These are phyloP conservation scores for Phaeoacremonium minimum DNA, from an alignment of 2,329 filamentous ascomycete genomes.

Conservation along the genomic window DNA sequence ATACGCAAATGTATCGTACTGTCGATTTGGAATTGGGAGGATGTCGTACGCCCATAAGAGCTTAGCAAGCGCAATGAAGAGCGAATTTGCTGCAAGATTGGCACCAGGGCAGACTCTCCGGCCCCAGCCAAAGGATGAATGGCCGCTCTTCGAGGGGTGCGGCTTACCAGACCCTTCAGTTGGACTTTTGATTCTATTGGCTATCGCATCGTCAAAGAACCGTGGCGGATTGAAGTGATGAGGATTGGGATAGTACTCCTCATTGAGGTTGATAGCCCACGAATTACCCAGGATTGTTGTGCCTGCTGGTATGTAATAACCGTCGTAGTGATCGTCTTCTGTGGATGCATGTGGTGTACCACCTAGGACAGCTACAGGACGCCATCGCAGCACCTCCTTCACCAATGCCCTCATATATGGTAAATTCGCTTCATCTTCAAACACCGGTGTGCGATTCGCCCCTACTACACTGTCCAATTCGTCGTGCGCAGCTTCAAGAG, in stretches of 20 bases:
- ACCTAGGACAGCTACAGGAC: slow-evolving; percentile 36
- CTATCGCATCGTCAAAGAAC: slow-evolving; percentile 11
- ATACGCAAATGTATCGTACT: slow-evolving; percentile 14
- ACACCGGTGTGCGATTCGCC: slow-evolving; percentile 19
- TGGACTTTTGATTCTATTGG: slow-evolving; percentile 4
- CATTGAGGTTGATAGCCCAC: slow-evolving; percentile 21
- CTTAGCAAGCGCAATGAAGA: slow-evolving; percentile 25
- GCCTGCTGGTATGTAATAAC: slow-evolving; percentile 42
- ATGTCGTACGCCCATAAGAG: slow-evolving; percentile 41
- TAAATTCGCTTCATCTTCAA: slow-evolving; percentile 20
- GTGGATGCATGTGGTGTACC: slow-evolving; percentile 40
- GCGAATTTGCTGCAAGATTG: slow-evolving; percentile 12
- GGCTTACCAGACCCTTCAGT: background rate
- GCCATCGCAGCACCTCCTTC: slow-evolving; percentile 28
- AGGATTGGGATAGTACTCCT: slow-evolving; percentile 13
- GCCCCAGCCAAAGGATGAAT: slow-evolving; percentile 42
- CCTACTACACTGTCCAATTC: slow-evolving; percentile 34
- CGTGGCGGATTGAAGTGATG: slow-evolving; percentile 13
- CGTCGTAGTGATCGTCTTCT: slow-evolving; percentile 42
- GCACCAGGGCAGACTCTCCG: slow-evolving; percentile 27
- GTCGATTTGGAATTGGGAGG: slow-evolving; percentile 7
- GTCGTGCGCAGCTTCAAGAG: slow-evolving; percentile 33
- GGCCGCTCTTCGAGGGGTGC: slow-evolving; percentile 19
- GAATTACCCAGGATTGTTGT: slow-evolving; percentile 33
- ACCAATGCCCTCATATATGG: slow-evolving; percentile 25